phyloP scores from a whole-genome alignment of 2,329 filamentous ascomycete genomes.

The Talaromyces islandicus region DNA sequence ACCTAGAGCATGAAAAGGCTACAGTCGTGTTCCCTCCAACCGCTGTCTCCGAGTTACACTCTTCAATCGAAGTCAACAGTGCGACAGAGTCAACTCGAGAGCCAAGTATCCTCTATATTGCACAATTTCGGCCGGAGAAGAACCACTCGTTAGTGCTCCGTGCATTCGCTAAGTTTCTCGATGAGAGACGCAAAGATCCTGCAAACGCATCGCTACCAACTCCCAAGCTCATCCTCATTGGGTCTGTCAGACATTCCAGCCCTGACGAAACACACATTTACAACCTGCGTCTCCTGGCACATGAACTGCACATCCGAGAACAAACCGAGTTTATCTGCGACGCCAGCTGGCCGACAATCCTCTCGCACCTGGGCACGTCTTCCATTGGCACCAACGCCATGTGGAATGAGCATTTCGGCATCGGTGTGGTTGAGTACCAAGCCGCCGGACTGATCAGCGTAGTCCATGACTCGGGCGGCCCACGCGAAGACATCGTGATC shows the following conservation, averaged over 20 bases:
- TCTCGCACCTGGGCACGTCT: conserved; percentile 68
- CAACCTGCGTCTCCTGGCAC: conserved; percentile 75
- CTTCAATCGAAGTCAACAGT: conserved; percentile 64
- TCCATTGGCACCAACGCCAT: conserved; percentile 93
- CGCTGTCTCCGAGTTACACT: conserved; percentile 76
- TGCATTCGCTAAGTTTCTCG: conserved; percentile 73
- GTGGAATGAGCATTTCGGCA: conserved; percentile 99
- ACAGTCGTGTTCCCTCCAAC: conserved; percentile 86
- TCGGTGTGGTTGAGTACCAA: conserved; percentile 96
- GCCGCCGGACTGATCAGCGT: conserved; percentile 89
- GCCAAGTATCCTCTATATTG: conserved; percentile 79
- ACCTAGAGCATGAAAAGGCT: conserved; percentile 40
- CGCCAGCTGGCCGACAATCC: conserved; percentile 79
- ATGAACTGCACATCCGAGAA: conserved; percentile 79
- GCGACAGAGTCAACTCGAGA: conserved; percentile 65
- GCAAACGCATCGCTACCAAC: conserved; percentile 33
- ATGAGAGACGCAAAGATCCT: conserved; percentile 45
- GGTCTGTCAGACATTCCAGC: conserved; percentile 72
- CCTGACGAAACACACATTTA: conserved; percentile 62
- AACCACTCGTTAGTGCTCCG: conserved; percentile 84
- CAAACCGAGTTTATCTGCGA: conserved; percentile 83
- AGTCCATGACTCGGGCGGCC: conserved; percentile 88
- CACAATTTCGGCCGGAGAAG: conserved; percentile 96
- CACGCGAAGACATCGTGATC: conserved; percentile 87
- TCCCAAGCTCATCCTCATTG: conserved; percentile 75